phyloP scores from a whole-genome alignment of 2,329 filamentous ascomycete species.

The Tricladium varicosporioides region DNA sequence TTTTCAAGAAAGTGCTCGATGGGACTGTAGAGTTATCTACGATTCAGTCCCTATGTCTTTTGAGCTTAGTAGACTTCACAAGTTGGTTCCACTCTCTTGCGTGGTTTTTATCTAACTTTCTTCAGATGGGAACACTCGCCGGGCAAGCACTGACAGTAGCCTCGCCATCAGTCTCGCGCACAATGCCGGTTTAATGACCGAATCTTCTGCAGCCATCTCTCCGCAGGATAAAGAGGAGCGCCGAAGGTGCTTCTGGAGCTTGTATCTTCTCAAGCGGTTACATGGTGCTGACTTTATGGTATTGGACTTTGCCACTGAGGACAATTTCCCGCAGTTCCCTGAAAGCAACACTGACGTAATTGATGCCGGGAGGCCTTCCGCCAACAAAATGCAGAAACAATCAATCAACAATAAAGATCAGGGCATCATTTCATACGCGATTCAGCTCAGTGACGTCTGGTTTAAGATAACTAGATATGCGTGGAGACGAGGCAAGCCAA shows the following conservation, averaged over 20 bases:
- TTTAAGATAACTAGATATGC: constrained; percentile 47
- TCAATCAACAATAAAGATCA: constrained; percentile 16
- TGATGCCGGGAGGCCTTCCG: constrained; percentile 1
- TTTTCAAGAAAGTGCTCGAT: constrained; percentile 37
- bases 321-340: constrained; percentile 39
- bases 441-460: constrained; percentile 46
- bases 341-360: constrained; percentile 33
- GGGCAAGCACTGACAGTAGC: constrained; percentile 43
- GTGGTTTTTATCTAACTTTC: neutral
- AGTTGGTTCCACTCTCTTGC: constrained; percentile 24
- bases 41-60: constrained; percentile 38
- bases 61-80: constrained; percentile 39
- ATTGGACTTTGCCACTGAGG: constrained; percentile 37
- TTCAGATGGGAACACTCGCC: constrained; percentile 44
- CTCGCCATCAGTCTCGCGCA: constrained; percentile 45
- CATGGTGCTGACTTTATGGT: constrained; percentile 39
- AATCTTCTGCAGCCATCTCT: constrained; percentile 24
- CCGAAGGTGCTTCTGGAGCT: constrained; percentile 35
- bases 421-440: constrained; percentile 46
- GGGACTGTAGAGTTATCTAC: constrained; percentile 39
- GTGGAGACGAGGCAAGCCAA: constrained; percentile 42
- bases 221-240: constrained; percentile 30
- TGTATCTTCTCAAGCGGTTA: constrained; percentile 33
- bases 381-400: neutral
- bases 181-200: constrained; percentile 42